Base-by-base conservation (phyloP, 148 eudicot genomes). In the Nepenthes gracilis region DNA sequence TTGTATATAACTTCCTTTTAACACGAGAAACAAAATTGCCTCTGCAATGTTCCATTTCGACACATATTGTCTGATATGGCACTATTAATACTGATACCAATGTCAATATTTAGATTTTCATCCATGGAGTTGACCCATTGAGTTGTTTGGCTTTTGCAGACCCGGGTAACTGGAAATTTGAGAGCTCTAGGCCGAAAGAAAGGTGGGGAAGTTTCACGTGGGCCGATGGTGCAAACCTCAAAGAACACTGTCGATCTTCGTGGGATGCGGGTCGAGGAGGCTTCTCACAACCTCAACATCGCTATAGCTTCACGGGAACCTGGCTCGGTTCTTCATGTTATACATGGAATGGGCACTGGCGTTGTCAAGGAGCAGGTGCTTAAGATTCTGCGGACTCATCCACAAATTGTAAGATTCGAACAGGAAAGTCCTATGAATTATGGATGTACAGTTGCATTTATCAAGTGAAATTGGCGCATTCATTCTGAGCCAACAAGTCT, bases 301-400 rank as follows among this genome's bases (percentile, higher is more conserved):
- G 90, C 93, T 58, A 80, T 92, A 60, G 74, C 66, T 67, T 65
- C 81, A 53, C 64, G 80, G 70, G 94, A 77, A 62, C 59, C 96
- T 54, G 70, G 70, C 35, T 85, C 98, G 34, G 77, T 88, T 59
- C 70, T 92, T 51, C 85, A 80, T 68, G 66, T 88, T 40, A 72
- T 92, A 66, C 98, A 88, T 58, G 96, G 94, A 35, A 84, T 85
- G 94, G 96, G 98, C 59, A 83, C 94, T 51, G 98, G 98, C 53
- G 80, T 72, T 62, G 64, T 88, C 59, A 85, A 88, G 79, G 94
- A 85, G 63, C 59, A 74, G 65, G 77, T 75, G 3, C 63, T 83
- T 62, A 69, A 84, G 68, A 68, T 83, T 73, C 64, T 92, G 67
- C 82, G 49, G 70, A 77, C 82, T n/a, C 86, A 88, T 78, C 82